Evolutionary conservation across 768 basidiomycete genomes (phyloP).

Genomic region (Phanerochaete carnosa): DNA sequence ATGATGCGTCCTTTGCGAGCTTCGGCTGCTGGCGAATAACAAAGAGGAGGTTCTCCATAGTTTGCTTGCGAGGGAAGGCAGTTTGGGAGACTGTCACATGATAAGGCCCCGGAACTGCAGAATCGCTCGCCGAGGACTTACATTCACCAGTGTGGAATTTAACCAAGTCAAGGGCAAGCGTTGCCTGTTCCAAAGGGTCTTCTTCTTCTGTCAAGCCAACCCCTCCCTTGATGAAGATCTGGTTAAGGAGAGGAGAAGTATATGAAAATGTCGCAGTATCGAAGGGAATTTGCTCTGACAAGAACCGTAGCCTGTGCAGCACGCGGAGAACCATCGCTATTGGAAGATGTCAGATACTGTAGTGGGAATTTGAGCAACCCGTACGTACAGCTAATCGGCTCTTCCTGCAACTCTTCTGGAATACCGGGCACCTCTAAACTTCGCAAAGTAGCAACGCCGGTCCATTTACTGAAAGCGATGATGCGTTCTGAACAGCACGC

Average conservation of each 20-base stretch:
- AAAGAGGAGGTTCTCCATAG: conserved; percentile 66
- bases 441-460: conserved; percentile 83
- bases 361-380: not conserved
- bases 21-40: conserved; percentile 76
- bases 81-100: conserved; percentile 54
- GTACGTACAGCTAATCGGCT: conserved; percentile 60
- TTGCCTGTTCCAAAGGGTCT: conserved; percentile 76
- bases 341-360: not conserved
- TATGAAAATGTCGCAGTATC: conserved; percentile 87
- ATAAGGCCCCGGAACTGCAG: not conserved
- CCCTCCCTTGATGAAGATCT: conserved; percentile 69
- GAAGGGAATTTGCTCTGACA: conserved; percentile 79
- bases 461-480: conserved; percentile 62
- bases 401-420: conserved; percentile 69
- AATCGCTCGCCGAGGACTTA: conserved; percentile 30
- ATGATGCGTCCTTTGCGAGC: conserved; percentile 79
- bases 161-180: conserved; percentile 66
- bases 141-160: conserved; percentile 74
- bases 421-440: conserved; percentile 62
- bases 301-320: conserved; percentile 75
- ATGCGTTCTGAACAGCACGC: conserved; percentile 73
- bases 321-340: conserved; percentile 80
- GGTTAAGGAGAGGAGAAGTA: conserved; percentile 67
- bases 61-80: conserved; percentile 70
- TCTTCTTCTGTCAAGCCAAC: conserved; percentile 64